These are phyloP conservation scores for Saccharomycopsis sp. DNA, from an alignment of 805 yeast genomes.

Conservation along the genomic window DNA sequence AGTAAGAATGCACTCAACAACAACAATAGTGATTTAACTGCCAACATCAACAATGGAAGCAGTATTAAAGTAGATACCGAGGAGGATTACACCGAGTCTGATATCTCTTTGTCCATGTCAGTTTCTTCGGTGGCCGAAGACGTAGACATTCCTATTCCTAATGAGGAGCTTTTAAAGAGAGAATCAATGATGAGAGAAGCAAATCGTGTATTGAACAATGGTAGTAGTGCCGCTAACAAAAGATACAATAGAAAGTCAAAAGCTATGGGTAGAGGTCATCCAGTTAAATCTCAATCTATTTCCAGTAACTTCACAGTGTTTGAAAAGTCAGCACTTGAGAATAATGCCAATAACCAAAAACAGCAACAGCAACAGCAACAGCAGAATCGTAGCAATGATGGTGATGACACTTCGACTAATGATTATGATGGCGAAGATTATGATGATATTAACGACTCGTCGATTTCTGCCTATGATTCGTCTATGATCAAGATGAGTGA, in stretches of 20 bases:
- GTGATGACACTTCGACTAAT: neutral
- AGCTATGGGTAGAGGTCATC: neutral
- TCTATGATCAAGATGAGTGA: neutral
- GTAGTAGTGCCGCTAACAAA: neutral
- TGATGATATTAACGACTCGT: neutral
- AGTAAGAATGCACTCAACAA: neutral
- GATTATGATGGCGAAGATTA: neutral
- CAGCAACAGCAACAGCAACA: neutral
- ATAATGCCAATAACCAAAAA: neutral
- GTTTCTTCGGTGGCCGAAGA: neutral
- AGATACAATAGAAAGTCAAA: neutral
- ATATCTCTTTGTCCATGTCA: neutral
- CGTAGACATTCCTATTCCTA: neutral
- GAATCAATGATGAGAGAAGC: neutral
- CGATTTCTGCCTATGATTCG: neutral
- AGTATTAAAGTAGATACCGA: neutral
- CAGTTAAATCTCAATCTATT: conserved; percentile 12
- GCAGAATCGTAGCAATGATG: too few relatives aligned
- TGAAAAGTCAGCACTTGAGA: conserved; percentile 2
- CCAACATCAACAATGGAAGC: neutral
- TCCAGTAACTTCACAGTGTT: conserved; percentile 14
- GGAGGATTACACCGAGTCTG: neutral
- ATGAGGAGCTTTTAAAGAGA: neutral
- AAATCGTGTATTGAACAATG: neutral
- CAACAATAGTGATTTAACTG: neutral